phyloP scores from a whole-genome alignment of 1,284 basidiomycete species.

The Naganishia albida region DNA sequence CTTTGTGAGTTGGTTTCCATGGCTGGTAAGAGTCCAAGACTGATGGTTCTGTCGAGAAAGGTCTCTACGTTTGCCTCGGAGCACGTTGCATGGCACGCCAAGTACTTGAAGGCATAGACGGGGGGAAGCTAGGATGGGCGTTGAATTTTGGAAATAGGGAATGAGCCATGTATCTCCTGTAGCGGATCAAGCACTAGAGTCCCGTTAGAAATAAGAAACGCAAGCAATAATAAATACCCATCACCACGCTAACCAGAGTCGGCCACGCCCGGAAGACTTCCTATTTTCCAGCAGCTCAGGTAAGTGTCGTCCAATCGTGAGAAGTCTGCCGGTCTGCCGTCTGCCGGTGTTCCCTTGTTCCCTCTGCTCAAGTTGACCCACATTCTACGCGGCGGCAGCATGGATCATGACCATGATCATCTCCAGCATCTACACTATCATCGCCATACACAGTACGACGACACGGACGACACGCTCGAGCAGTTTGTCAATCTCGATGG shows the following conservation, averaged over 20 bases:
- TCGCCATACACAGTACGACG: background rate
- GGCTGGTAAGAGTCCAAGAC: background rate
- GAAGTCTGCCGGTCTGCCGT: background rate
- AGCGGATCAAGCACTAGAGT: too few species aligned
- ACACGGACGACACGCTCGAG: constrained; percentile 8
- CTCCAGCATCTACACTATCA: constrained; percentile 20
- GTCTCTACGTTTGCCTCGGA: constrained; percentile 69
- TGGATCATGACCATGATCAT: constrained; percentile 24
- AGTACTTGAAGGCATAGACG: constrained; percentile 53
- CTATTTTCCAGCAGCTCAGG: too few species aligned
- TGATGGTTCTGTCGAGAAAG: constrained; percentile 47
- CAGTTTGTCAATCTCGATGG: constrained; percentile 23
- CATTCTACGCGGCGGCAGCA: constrained; percentile 8
- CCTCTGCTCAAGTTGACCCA: constrained; percentile 6
- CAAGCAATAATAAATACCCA: too few species aligned
- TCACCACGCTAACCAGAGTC: too few species aligned
- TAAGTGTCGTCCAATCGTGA: constrained; percentile 10
- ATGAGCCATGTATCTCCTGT: too few species aligned
- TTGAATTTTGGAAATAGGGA: too few species aligned
- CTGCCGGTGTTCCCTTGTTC: background rate
- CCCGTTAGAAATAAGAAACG: too few species aligned
- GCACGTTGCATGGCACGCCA: constrained; percentile 57
- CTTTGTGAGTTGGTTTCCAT: constrained; percentile 65
- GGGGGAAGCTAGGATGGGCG: background rate
- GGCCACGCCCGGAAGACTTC: too few species aligned